phyloP scores from a whole-genome alignment of 768 basidiomycete species.

The Amanita fuliginea region DNA sequence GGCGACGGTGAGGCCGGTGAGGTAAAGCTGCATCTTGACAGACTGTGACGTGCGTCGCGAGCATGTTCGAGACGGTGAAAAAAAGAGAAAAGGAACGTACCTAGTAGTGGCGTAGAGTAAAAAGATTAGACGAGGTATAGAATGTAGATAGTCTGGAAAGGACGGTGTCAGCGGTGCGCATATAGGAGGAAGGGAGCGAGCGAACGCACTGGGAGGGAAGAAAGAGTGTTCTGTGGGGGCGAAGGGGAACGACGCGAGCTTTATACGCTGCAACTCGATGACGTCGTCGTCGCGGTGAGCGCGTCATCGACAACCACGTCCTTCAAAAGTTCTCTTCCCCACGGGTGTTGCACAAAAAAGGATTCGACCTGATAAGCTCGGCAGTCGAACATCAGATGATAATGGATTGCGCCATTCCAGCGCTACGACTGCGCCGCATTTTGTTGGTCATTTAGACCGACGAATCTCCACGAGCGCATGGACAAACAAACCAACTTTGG shows the following conservation, averaged over 20 bases:
- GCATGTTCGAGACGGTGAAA: background rate
- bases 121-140: background rate
- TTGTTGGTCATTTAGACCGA: too few relatives aligned
- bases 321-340: too few relatives aligned
- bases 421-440: too few relatives aligned
- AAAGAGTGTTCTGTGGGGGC: background rate
- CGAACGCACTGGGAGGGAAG: background rate
- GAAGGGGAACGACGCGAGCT: background rate
- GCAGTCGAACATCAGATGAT: too few relatives aligned
- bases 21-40: background rate
- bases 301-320: background rate
- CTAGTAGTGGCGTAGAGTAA: background rate
- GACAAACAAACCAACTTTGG: too few relatives aligned
- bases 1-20: background rate
- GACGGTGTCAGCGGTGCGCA: background rate
- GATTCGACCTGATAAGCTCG: too few relatives aligned
- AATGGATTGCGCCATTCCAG: too few relatives aligned
- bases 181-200: background rate
- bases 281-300: background rate
- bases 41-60: background rate
- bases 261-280: background rate
- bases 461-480: too few relatives aligned
- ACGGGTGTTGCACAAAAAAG: too few relatives aligned
- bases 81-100: background rate
- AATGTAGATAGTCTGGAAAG: background rate